These are phyloP conservation scores for Datisca glomerata DNA, from an alignment of 306 rosid genomes.

Conservation along the genomic window DNA sequence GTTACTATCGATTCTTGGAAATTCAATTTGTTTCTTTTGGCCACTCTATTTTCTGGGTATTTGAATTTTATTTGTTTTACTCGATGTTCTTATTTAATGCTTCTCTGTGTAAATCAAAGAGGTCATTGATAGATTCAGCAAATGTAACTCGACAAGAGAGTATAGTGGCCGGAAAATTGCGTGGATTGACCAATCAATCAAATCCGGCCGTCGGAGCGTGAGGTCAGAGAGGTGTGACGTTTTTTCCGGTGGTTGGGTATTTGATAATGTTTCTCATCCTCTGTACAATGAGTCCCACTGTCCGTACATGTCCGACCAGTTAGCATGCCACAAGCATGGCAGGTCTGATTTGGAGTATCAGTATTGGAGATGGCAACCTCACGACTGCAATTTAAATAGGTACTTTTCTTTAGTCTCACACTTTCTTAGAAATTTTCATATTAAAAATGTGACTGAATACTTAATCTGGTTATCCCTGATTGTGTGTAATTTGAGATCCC, in stretches of 20 bases:
- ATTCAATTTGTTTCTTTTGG: too few relatives aligned
- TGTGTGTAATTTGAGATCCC: too few relatives aligned
- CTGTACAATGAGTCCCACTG: constrained; percentile 57
- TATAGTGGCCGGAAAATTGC: constrained; percentile 69
- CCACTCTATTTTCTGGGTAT: too few relatives aligned
- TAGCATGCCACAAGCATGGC: constrained; percentile 94
- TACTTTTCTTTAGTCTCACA: too few relatives aligned
- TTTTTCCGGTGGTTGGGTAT: constrained; percentile 85
- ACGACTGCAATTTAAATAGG: constrained; percentile 86
- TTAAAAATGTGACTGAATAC: too few relatives aligned
- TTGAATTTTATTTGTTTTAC: too few relatives aligned
- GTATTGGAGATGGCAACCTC: constrained; percentile 93
- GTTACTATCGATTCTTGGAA: too few relatives aligned
- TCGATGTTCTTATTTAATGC: constrained; percentile 15
- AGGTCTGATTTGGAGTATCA: constrained; percentile 78
- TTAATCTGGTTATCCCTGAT: too few relatives aligned
- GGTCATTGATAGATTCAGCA: constrained; percentile 75
- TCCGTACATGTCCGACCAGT: constrained; percentile 97
- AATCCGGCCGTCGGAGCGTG: constrained; percentile 22
- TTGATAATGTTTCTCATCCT: constrained; percentile 66
- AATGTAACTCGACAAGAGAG: constrained; percentile 64
- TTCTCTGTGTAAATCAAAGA: constrained; percentile 28
- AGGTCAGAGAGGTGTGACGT: constrained; percentile 53
- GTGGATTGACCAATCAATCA: constrained; percentile 20
- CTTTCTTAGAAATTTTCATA: too few relatives aligned